A percentile compares a stretch with the other conserved stretches of the same genome.
Conservation (phyloP, 2,329 filamentous ascomycete species). For the Paracoccidioides brasiliensis region DNA sequence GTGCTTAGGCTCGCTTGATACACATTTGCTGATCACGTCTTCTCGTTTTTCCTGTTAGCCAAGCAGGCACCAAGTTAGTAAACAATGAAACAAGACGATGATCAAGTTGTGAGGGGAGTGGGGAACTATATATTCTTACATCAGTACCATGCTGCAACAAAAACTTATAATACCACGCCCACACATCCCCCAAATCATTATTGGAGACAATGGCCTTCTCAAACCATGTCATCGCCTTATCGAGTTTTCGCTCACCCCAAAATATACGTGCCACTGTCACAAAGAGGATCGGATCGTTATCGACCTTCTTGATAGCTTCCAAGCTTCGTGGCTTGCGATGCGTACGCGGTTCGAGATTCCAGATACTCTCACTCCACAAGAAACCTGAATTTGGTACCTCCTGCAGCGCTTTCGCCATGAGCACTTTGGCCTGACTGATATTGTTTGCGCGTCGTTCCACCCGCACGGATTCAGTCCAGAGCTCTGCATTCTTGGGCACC, state of each 20-base stretch:
- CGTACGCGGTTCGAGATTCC: conserved; percentile 80
- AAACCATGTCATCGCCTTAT: conserved; percentile 95
- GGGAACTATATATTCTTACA: conserved; percentile 23
- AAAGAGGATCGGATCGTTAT: conserved; percentile 80
- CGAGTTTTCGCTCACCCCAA: conserved; percentile 82
- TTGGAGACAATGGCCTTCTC: conserved; percentile 87
- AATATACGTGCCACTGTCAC: conserved; percentile 90
- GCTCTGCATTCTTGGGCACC: conserved; percentile 66
- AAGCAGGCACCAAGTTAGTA: background rate
- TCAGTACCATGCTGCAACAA: conserved; percentile 81
- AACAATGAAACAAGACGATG: background rate
- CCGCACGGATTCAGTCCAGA: conserved; percentile 90
- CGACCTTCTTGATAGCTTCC: conserved; percentile 93
- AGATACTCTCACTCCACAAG: conserved; percentile 89
- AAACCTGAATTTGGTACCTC: conserved; percentile 79
- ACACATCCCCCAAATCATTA: conserved; percentile 76
- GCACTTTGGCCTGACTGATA: conserved; percentile 65
- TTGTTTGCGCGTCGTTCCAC: conserved; percentile 83
- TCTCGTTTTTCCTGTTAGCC: conserved; percentile 58
- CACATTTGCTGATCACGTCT: conserved; percentile 71
- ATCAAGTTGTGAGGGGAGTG: background rate
- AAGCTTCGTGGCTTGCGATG: conserved; percentile 83
- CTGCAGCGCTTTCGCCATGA: conserved; percentile 88
- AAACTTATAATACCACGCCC: conserved; percentile 98
- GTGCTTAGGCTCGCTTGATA: conserved; percentile 74